Evolutionary conservation across 495 filamentous ascomycete genomes (phyloP).

Genomic region (Hypoxylon lienhwacheense): DNA sequence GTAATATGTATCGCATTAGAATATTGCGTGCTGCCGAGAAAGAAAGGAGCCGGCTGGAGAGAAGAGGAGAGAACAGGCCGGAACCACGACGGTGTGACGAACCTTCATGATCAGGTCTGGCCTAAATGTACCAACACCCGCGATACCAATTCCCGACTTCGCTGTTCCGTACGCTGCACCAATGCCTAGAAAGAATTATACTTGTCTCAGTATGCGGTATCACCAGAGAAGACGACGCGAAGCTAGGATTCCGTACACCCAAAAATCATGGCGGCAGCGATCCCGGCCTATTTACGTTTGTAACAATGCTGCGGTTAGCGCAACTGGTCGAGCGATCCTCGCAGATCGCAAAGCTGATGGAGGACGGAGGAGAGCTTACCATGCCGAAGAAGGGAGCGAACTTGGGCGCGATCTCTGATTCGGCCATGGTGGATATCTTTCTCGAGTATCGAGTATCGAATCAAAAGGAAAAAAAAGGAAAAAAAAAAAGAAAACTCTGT

Average conservation of each 20-base stretch:
- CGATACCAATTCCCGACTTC: conserved; percentile 94
- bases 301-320: conserved; percentile 44
- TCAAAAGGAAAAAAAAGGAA: not conserved
- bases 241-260: conserved; percentile 66
- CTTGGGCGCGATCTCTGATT: conserved; percentile 73
- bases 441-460: not conserved
- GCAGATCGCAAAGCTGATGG: conserved; percentile 38
- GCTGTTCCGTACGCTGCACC: conserved; percentile 97
- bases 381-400: conserved; percentile 98
- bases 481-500: too few species aligned
- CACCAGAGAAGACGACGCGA: conserved; percentile 7
- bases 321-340: conserved; percentile 21
- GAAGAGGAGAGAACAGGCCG: not conserved
- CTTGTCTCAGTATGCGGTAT: conserved; percentile 25
- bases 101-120: conserved; percentile 99
- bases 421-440: conserved; percentile 57
- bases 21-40: not conserved
- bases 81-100: conserved; percentile 19
- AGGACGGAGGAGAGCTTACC: conserved; percentile 60
- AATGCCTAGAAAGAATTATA: conserved; percentile 64
- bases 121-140: conserved; percentile 89
- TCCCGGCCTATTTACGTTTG: conserved; percentile 69
- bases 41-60: not conserved
- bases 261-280: conserved; percentile 93
- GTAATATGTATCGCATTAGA: conserved; percentile 9